A percentile compares a stretch with the other conserved stretches of the same genome.
phyloP scores from a whole-genome alignment of 257 asterid species.

The Jaltomata sinuosa region DNA sequence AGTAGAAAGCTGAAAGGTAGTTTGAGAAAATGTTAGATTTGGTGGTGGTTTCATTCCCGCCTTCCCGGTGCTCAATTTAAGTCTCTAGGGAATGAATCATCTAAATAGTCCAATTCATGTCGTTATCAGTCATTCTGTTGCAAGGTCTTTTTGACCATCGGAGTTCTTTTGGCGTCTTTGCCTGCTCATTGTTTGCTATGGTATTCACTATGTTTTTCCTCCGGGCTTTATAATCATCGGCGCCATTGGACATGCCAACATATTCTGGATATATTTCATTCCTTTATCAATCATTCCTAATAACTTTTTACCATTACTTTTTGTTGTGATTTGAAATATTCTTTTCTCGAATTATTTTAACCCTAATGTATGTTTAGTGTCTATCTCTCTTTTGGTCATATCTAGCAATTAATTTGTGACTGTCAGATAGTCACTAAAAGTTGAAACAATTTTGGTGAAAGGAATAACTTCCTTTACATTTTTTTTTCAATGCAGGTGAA shows the following conservation, averaged over 20 bases:
- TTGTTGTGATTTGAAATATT: background rate
- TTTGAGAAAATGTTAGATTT: background rate
- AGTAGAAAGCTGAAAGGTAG: background rate
- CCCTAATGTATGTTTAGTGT: background rate
- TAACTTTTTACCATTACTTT: background rate
- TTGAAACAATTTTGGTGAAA: background rate
- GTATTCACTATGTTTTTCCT: background rate
- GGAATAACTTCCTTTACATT: background rate
- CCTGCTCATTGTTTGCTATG: background rate
- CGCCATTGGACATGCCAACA: background rate
- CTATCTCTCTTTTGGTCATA: background rate
- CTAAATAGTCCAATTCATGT: background rate
- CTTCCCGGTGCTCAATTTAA: background rate
- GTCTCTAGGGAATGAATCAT: background rate
- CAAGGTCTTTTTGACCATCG: background rate
- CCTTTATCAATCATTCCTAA: background rate
- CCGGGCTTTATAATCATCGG: background rate
- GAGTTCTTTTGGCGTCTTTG: background rate
- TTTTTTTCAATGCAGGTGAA: constrained; percentile 17
- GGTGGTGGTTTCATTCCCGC: background rate
- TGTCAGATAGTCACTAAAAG: background rate
- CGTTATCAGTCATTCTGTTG: background rate
- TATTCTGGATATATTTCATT: background rate
- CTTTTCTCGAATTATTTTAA: background rate
- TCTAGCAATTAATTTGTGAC: background rate